Conservation (phyloP, 140 eudicot genomes). For the Erigeron philadelphicus region DNA sequence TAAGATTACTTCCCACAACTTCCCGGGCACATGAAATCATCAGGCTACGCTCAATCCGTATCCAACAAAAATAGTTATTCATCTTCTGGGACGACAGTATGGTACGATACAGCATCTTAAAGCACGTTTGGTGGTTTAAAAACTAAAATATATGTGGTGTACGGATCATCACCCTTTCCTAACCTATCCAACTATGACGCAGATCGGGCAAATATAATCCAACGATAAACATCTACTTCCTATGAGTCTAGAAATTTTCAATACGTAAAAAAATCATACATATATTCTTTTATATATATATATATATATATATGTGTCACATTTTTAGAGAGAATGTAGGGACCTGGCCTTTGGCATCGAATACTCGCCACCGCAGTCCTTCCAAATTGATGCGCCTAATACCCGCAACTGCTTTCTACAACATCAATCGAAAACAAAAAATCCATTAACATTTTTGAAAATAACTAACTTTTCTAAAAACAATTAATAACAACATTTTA, state of each 20-base stretch:
- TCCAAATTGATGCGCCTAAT: slow-evolving; percentile 74
- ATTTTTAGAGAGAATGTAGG: background rate
- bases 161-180: no score
- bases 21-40: background rate
- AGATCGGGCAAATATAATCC: background rate
- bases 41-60: no score
- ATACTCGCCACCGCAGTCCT: slow-evolving; percentile 87
- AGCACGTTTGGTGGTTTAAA: no score
- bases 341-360: slow-evolving; percentile 98
- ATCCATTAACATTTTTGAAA: no score
- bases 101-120: no score
- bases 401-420: slow-evolving; percentile 92
- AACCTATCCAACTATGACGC: background rate
- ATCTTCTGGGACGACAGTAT: background rate
- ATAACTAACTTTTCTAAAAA: no score
- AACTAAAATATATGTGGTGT: no score
- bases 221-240: background rate
- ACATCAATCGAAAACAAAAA: background rate
- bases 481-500: no score
- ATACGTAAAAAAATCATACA: no score
- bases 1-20: background rate
- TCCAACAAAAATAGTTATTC: background rate
- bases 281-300: no score
- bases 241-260: no score
- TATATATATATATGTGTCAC: no score